Percentiles rank a stretch among this genome's conserved stretches.
Conservation (phyloP, 1,139 yeast species). For the Chernovozyma sophiae-reginae region DNA sequence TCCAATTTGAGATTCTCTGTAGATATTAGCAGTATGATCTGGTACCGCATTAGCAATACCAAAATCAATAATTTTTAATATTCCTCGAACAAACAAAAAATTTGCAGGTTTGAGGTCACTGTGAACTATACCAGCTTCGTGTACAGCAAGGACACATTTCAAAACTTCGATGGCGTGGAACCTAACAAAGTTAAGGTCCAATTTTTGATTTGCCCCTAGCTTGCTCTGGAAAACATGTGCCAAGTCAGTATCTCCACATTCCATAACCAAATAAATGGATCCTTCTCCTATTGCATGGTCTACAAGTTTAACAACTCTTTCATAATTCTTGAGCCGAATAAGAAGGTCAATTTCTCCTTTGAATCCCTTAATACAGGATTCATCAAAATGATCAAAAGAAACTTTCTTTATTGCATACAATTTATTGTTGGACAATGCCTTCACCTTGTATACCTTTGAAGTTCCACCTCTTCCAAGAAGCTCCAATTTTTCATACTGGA, state of each 20-base stretch:
- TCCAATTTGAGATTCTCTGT: slow-evolving; percentile 88
- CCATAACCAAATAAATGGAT: slow-evolving; percentile 77
- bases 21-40: slow-evolving; percentile 85
- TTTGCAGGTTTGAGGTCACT: slow-evolving; percentile 96
- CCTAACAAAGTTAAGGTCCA: slow-evolving; percentile 76
- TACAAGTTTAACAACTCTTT: slow-evolving; percentile 72
- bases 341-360: slow-evolving; percentile 86
- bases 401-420: slow-evolving; percentile 83
- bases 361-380: slow-evolving; percentile 66
- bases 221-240: slow-evolving; percentile 74
- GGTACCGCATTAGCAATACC: slow-evolving; percentile 96
- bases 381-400: slow-evolving; percentile 75
- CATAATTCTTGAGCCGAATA: slow-evolving; percentile 53
- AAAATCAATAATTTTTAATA: slow-evolving; percentile 85
- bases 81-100: slow-evolving; percentile 81
- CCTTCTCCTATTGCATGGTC: slow-evolving; percentile 70
- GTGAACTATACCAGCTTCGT: slow-evolving; percentile 83
- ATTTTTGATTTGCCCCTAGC: slow-evolving; percentile 35
- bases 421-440: slow-evolving; percentile 46
- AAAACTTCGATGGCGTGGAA: slow-evolving; percentile 79
- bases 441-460: slow-evolving; percentile 85
- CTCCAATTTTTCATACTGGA: slow-evolving; percentile 70
- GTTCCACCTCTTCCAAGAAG: slow-evolving; percentile 90
- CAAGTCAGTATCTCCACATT: slow-evolving; percentile 89
- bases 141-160: slow-evolving; percentile 84